Base-by-base conservation (phyloP, 495 filamentous ascomycete genomes). In the Entonaema liquescens region DNA sequence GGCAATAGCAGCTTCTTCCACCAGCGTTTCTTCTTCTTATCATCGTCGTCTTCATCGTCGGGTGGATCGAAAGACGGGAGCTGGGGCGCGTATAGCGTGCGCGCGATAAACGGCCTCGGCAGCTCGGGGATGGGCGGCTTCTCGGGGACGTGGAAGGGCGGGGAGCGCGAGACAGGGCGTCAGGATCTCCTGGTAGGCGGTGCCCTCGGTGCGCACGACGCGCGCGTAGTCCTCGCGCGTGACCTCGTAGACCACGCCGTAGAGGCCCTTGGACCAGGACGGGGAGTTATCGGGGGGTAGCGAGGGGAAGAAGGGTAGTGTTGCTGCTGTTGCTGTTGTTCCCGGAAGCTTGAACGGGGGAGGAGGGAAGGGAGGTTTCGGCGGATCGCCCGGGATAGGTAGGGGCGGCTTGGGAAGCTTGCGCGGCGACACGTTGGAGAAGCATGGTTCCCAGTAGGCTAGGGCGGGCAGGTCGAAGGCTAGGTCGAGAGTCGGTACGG, bases 231-330 rank as follows among this genome's bases (percentile, higher is more conserved):
- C 95, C 6, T 81, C 74, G 2, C 81, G 77, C 2, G 93, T 95
- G 26, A 98, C 90, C 80, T 98, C 93, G 84, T 99, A 99, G 35
- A 98, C 95, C 21, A 97, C 92, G 47, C 95, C 95, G 49, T 97
- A 85, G 11, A 99, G 85, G 17, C 93, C 92, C 68, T 91, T 92
- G 65, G 86, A 79, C 92, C 93, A 94, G 28, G 74, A 68, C 19
- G 77, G 82, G 50, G 81, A 79, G 73, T 85, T 84, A 64, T 83
- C 62, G 76, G 72, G 84, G 82, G 59, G 80, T 8, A 66, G 31
- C 23, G 53, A 21, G 29, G 55, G 60, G 58, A 63, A 33, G 29
- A 7, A 31, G n/a, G n/a, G 70, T 38, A 50, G 44, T 7, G 62
- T 61, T 19, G n/a, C n/a, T n/a, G n/a, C n/a, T n/a, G n/a, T n/a